Evolutionary conservation across 345 rosid genomes (phyloP).

Genomic region (Viola odorata): DNA sequence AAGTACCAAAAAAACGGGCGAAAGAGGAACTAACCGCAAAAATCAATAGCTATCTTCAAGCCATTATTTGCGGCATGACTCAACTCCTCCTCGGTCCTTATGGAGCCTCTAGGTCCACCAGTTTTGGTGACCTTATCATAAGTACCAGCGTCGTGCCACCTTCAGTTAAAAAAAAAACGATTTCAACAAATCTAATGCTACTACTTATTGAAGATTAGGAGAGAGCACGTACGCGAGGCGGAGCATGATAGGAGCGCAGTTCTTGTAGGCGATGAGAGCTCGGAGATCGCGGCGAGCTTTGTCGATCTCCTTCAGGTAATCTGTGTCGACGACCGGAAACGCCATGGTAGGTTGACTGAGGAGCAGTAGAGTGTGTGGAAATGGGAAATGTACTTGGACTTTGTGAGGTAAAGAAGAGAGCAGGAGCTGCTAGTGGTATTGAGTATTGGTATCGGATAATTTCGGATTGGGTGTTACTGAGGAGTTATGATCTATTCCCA

Average conservation of each 20-base stretch:
- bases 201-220: not conserved
- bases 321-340: constrained; percentile 65
- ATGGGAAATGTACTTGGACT: too few species aligned
- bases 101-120: constrained; percentile 90
- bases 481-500: too few species aligned
- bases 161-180: constrained; percentile 18
- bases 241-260: constrained; percentile 96
- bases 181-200: not conserved
- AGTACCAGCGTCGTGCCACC: constrained; percentile 98
- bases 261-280: constrained; percentile 69
- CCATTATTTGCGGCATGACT: constrained; percentile 73
- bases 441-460: too few species aligned
- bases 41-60: constrained; percentile 68
- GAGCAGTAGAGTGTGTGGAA: too few species aligned
- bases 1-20: not conserved
- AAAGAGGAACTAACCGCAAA: constrained; percentile 53
- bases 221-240: constrained; percentile 63
- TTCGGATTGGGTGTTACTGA: too few species aligned
- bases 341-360: constrained; percentile 43
- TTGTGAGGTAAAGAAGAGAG: too few species aligned
- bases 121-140: constrained; percentile 73
- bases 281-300: constrained; percentile 95
- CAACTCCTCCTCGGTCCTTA: constrained; percentile 75
- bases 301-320: constrained; percentile 74
- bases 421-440: too few species aligned